Evolutionary conservation across 306 rosid species (phyloP).

Genomic region (Betula pendula): DNA sequence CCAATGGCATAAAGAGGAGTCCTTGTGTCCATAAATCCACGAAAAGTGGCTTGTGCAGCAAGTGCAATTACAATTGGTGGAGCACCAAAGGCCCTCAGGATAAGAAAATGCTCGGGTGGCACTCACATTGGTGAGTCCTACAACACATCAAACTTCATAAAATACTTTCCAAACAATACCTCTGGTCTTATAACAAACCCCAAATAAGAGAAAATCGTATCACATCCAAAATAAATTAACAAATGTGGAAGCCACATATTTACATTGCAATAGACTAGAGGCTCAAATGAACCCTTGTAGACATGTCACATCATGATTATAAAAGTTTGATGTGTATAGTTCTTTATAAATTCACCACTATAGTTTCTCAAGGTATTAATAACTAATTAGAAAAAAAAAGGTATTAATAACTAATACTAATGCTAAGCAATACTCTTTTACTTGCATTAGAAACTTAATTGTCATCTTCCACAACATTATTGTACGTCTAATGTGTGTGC

Average conservation of each 20-base stretch:
- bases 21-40: slow-evolving; percentile 91
- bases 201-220: slow-evolving; percentile 15
- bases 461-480: background rate
- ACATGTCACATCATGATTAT: background rate
- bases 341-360: background rate
- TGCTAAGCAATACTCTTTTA: background rate
- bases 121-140: slow-evolving; percentile 86
- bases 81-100: slow-evolving; percentile 87
- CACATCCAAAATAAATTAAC: slow-evolving; percentile 13
- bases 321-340: background rate
- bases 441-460: background rate
- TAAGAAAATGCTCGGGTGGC: slow-evolving; percentile 87
- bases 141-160: slow-evolving; percentile 22
- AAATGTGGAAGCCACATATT: slow-evolving; percentile 5
- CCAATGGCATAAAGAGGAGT: slow-evolving; percentile 90
- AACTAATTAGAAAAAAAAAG: too few species aligned
- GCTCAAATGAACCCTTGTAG: background rate
- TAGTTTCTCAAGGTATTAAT: background rate
- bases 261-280: background rate
- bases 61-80: slow-evolving; percentile 85
- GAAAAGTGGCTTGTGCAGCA: slow-evolving; percentile 95
- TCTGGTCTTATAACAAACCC: background rate
- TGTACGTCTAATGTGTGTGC: background rate
- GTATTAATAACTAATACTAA: background rate
- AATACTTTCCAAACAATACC: background rate